Evolutionary conservation across 805 yeast species (phyloP), one percentile per base, ranked within the genome.

Genomic region (Yamadazyma laniorum): DNA sequence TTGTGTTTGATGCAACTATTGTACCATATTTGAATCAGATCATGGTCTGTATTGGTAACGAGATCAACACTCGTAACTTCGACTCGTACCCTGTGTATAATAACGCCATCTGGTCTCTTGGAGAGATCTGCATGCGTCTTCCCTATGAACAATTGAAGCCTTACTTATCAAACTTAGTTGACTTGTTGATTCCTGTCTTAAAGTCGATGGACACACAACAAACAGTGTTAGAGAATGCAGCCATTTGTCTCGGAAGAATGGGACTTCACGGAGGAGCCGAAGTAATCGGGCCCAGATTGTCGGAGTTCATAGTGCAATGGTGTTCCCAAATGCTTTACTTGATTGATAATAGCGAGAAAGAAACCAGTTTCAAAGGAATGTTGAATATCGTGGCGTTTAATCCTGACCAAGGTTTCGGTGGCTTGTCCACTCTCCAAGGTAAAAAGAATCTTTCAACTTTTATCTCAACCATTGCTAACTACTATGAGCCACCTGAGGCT

Each of bases 81-180:
- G 65, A 63, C 32, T 66, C 80, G 2, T 70, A 65, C 43, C 79
- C 91, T 0, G 88, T 85, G 2, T 81, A 82, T 51, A 86, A 85
- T 61, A 93, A 93, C 59, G 93, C 98, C 1, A 80, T 87, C 34
- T 93, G 99, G 99, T 78, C 96, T 2, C 64, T 85, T 11, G 98
- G 99, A 30, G 95, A 93, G 58, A 78, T 93, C 21, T 72, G 87
- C 3, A 67, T 89, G 52, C 75, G 85, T 39, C 53, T 77, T 12
- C 57, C 73, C 3, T 59, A 59, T 15, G 65, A 69, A 1, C 67
- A 70, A 27, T 49, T 82, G 44, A 63, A 63, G 29, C 80, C 79
- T 12, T 82, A 74, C 52, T 57, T 82, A 31, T 27, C 43, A 5
- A 79, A 78, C 43, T 59, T 84, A 45, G 66, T 80, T 44, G 70